A percentile compares a stretch with the other conserved stretches of the same genome.
These are phyloP conservation scores for Porphyridium purpureum DNA, from an alignment of 23 red algal species.

Conservation along the genomic window DNA sequence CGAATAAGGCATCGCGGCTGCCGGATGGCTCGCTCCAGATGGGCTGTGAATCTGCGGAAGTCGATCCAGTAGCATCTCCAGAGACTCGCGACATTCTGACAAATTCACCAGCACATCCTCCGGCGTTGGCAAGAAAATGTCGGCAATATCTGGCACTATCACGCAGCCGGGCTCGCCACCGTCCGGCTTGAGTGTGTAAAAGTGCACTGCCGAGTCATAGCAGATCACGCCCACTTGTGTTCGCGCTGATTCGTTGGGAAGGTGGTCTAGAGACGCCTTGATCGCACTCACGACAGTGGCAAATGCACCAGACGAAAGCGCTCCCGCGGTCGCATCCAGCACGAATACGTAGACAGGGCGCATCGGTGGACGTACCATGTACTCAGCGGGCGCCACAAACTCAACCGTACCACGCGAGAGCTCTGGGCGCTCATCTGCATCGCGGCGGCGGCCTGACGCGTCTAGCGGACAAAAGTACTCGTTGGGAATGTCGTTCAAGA, in stretches of 20 bases:
- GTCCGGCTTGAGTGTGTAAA: conserved; percentile 39
- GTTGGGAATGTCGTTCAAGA: conserved; percentile 52
- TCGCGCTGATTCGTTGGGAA: conserved; percentile 54
- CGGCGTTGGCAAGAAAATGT: conserved; percentile 79
- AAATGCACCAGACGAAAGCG: conserved; percentile 45
- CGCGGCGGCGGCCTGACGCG: conserved; percentile 37
- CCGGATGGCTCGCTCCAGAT: neutral
- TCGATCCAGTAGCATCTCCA: conserved; percentile 63
- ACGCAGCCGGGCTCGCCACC: conserved; percentile 47
- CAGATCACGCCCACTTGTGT: conserved; percentile 76
- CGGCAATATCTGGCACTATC: conserved; percentile 71
- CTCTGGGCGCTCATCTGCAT: conserved; percentile 63
- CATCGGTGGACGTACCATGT: conserved; percentile 98
- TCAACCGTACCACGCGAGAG: conserved; percentile 54
- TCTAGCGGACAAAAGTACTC: conserved; percentile 96
- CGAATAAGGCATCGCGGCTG: no score
- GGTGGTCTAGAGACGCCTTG: conserved; percentile 41
- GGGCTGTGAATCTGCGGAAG: conserved; percentile 6
- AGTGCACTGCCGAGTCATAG: conserved; percentile 59
- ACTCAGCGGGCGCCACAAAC: conserved; percentile 92
- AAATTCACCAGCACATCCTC: conserved; percentile 60
- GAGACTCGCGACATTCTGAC: conserved; percentile 49
- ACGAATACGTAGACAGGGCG: conserved; percentile 97
- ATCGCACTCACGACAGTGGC: conserved; percentile 42
- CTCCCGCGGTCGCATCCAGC: conserved; percentile 59